A percentile compares a stretch with the other conserved stretches of the same genome.
Evolutionary conservation across 352 stramenopile species (phyloP).

Genomic region (Elongisporangium anandrum): DNA sequence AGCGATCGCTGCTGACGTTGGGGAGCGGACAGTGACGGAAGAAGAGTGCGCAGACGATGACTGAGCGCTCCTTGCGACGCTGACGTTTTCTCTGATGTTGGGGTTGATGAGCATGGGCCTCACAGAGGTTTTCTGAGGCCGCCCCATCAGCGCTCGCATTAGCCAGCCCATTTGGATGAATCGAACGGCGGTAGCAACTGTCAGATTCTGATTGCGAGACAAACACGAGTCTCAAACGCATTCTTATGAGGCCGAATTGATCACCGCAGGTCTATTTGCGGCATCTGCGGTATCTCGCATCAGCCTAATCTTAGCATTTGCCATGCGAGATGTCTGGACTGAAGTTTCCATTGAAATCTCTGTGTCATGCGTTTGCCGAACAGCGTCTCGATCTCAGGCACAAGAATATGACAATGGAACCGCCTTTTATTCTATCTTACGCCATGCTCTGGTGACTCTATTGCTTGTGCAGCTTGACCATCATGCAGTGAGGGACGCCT

Average conservation of each 20-base stretch:
- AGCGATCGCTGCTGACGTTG: background rate
- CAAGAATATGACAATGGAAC: no score
- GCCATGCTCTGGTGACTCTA: background rate
- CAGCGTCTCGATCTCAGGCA: background rate
- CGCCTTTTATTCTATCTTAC: no score
- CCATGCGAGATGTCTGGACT: no score
- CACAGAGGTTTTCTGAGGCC: background rate
- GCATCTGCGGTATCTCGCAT: background rate
- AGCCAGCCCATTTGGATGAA: background rate
- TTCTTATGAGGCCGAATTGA: background rate
- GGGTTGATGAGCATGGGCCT: background rate
- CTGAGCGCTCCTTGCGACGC: background rate
- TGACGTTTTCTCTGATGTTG: background rate
- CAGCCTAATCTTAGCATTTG: background rate
- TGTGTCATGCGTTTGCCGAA: background rate
- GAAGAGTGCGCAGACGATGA: background rate
- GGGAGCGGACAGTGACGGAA: background rate
- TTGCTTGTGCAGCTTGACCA: slow-evolving; percentile 21
- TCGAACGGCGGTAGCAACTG: background rate
- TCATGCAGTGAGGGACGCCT: slow-evolving; percentile 50
- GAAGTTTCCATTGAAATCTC: no score
- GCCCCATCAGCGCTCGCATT: background rate
- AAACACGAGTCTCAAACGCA: background rate
- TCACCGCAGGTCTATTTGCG: background rate
- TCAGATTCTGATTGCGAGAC: no score